A percentile compares a stretch with the other conserved stretches of the same genome.
Evolutionary conservation across 1,284 basidiomycete genomes (phyloP).

Genomic region (Melanopsichium pennsylvanicum): DNA sequence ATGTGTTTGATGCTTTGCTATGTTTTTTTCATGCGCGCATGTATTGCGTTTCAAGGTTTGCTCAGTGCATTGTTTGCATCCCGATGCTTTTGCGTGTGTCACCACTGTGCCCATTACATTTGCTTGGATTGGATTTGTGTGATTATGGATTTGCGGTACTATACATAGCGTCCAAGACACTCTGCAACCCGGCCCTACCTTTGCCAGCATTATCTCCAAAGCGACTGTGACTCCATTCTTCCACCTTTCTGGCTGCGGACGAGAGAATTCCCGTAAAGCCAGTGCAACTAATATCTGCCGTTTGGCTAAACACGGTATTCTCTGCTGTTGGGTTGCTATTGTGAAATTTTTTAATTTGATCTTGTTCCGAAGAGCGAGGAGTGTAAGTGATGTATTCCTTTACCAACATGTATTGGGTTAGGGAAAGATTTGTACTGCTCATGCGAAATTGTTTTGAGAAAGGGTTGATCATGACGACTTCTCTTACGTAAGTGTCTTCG

Average conservation of each 20-base stretch:
- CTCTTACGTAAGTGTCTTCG: conserved; percentile 90
- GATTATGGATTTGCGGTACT: neutral
- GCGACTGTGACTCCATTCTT: conserved; percentile 45
- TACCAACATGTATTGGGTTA: conserved; percentile 87
- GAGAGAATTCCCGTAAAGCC: conserved; percentile 33
- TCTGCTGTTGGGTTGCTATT: conserved; percentile 63
- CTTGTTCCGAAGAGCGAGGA: no score
- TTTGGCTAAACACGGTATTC: conserved; percentile 67
- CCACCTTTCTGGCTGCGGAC: conserved; percentile 48
- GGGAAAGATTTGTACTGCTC: conserved; percentile 71
- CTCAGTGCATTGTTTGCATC: no score
- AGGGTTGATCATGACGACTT: conserved; percentile 77
- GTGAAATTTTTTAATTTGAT: no score
- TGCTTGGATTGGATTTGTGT: neutral
- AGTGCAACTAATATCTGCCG: conserved; percentile 43
- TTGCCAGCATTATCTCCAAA: conserved; percentile 54
- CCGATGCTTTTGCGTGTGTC: neutral
- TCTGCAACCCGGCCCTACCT: conserved; percentile 41
- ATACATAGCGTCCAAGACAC: conserved; percentile 43
- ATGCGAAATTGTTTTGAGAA: conserved; percentile 33
- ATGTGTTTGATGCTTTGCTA: no score
- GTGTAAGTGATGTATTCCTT: conserved; percentile 87
- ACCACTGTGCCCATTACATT: conserved; percentile 5
- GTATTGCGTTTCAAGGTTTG: no score
- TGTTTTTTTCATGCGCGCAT: no score